Base-by-base conservation (phyloP, 2,329 filamentous ascomycete species). In the Phialophora tarda region DNA sequence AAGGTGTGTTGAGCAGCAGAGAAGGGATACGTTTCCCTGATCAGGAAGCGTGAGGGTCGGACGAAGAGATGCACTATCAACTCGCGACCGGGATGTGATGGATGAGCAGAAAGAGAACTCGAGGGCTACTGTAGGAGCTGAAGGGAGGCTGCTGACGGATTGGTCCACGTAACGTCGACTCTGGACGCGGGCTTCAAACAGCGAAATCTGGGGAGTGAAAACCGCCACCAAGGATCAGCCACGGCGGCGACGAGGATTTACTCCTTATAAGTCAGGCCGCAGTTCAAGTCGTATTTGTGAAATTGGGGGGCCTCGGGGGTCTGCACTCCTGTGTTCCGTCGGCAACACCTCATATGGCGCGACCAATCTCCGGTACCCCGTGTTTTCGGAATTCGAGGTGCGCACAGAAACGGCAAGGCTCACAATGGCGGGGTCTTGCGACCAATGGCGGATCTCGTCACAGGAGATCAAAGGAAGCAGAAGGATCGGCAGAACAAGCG, bases 301-400 rank as follows among this genome's bases (percentile, higher is more conserved):
- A n/a, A 44, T 53, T 53, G 14, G 6, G 17, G 21, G 38, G 38
- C 17, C n/a, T n/a, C n/a, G n/a, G n/a, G n/a, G n/a, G n/a, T n/a
- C 44, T 23, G n/a, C 44, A 3, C 23, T 28, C 10, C 26, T 12
- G 48, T 53, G 48, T 4, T 12, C 48, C 48, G 21, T 23, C 21
- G 2, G 48, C n/a, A 14, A 50, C 48, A 23, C 21, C 21, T 12
- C 12, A 14, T 4, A 23, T 21, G 48, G 21, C 26, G 48, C 6
- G 14, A 26, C 23, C 48, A 53, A 53, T 53, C 48, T 53, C 48
- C 48, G 38, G 23, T 53, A 53, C 48, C 48, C 48, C 48, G 23
- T 53, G 48, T 53, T 53, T 53, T n/a, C 38, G 17, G 38, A 44
- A n/a, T 7, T n/a, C 17, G 14, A 44, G n/a, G 38, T 8, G 38